These are phyloP conservation scores for Achlya hypogyna DNA, from an alignment of 352 stramenopile genomes.

Conservation along the genomic window DNA sequence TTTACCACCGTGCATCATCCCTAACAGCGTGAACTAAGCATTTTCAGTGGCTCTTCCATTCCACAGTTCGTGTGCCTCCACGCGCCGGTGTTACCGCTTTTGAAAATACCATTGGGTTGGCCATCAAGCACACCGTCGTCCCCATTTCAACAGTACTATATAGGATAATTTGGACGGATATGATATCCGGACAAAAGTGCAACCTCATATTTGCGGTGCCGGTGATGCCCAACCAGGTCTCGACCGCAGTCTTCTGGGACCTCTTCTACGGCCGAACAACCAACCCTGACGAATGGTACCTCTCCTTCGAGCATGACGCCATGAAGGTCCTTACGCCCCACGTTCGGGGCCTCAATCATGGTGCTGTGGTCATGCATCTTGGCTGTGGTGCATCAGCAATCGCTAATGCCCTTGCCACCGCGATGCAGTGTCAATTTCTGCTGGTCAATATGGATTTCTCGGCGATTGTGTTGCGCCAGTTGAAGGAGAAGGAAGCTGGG, in stretches of 20 bases:
- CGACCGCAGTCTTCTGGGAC: conserved; percentile 1
- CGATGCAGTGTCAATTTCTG: background rate
- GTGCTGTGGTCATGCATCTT: background rate
- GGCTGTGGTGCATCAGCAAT: background rate
- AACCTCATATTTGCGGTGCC: background rate
- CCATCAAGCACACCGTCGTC: too few relatives aligned
- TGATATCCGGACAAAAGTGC: background rate
- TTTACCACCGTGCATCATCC: too few relatives aligned
- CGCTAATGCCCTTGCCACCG: background rate
- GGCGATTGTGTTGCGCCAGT: background rate
- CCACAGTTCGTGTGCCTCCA: too few relatives aligned
- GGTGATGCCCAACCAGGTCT: conserved; percentile 7
- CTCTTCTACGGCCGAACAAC: background rate
- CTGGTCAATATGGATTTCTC: conserved; percentile 1
- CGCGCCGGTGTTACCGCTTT: too few relatives aligned
- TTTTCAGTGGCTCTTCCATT: too few relatives aligned
- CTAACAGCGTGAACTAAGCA: too few relatives aligned
- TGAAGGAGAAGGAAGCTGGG: background rate
- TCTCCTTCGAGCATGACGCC: background rate
- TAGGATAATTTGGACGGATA: background rate
- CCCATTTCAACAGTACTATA: too few relatives aligned
- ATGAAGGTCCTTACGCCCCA: background rate
- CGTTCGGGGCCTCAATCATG: background rate
- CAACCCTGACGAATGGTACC: background rate
- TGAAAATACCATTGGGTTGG: too few relatives aligned